phyloP scores from a whole-genome alignment of 164 flowering plant species.

The Chloranthus sessilifolius region DNA sequence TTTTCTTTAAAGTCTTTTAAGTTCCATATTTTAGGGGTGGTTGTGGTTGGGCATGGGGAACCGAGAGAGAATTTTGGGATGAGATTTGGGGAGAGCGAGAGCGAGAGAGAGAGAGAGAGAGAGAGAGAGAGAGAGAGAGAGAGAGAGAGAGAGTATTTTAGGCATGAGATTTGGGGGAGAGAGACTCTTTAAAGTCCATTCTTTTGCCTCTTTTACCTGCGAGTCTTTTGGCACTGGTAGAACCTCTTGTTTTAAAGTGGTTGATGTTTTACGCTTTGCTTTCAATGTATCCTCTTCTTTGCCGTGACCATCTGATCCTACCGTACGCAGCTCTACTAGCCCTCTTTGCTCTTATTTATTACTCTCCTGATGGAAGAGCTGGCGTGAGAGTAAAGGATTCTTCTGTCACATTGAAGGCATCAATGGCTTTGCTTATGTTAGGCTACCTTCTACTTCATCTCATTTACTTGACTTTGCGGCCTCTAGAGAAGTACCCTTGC shows the following conservation, averaged over 20 bases:
- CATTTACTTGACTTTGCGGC: conserved; percentile 45
- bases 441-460: conserved; percentile 57
- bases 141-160: no score
- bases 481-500: conserved; percentile 75
- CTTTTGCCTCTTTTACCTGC: conserved; percentile 89
- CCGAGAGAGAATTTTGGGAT: no score
- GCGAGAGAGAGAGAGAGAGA: no score
- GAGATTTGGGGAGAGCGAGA: no score
- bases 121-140: no score
- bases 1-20: no score
- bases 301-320: conserved; percentile 65
- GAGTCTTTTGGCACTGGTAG: conserved; percentile 69
- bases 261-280: conserved; percentile 55
- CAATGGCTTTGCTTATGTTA: conserved; percentile 21
- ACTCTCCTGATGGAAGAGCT: conserved; percentile 33
- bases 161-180: no score
- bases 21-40: no score
- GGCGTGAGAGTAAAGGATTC: conserved; percentile 6
- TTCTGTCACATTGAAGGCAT: conserved; percentile 10
- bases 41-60: no score
- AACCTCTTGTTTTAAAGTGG: conserved; percentile 55
- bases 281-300: conserved; percentile 87
- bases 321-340: conserved; percentile 52
- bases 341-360: conserved; percentile 48
- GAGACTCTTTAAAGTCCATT: no score